phyloP scores from a whole-genome alignment of 192 early-diverging fungal genomes.

The Coemansia sp. region DNA sequence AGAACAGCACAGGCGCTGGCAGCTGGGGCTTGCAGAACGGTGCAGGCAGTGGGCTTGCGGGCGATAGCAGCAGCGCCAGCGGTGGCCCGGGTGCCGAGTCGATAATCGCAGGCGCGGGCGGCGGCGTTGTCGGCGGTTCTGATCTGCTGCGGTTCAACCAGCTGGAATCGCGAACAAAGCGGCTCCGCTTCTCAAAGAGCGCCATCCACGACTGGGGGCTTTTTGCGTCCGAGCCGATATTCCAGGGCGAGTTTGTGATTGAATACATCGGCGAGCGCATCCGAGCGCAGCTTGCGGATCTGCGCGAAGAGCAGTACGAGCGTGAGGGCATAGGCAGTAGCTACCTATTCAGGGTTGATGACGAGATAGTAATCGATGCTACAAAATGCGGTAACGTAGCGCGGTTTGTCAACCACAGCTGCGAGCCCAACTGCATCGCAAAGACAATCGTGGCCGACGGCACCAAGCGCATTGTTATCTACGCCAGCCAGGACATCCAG shows the following conservation, averaged over 20 bases:
- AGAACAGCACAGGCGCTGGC: background rate
- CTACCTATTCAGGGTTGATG: constrained; percentile 96
- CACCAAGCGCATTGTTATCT: constrained; percentile 96
- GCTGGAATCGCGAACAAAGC: constrained; percentile 88
- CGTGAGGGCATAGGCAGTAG: constrained; percentile 89
- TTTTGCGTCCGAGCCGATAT: constrained; percentile 94
- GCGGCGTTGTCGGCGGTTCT: constrained; percentile 31
- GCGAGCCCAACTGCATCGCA: constrained; percentile 98
- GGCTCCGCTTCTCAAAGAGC: constrained; percentile 88
- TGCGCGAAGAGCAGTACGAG: constrained; percentile 92
- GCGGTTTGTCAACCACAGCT: constrained; percentile 98
- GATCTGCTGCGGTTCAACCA: constrained; percentile 91
- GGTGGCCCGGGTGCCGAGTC: constrained; percentile 13
- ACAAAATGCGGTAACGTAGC: constrained; percentile 97
- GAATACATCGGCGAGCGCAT: constrained; percentile 98
- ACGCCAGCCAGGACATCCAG: constrained; percentile 92
- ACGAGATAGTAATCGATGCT: constrained; percentile 94
- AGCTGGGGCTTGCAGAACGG: background rate
- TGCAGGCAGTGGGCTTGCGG: background rate
- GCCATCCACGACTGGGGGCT: constrained; percentile 98
- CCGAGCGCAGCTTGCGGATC: constrained; percentile 91
- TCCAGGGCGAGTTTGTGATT: constrained; percentile 93
- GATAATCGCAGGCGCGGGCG: background rate
- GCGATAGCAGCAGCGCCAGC: constrained; percentile 9
- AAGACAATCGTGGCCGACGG: constrained; percentile 91